Percentiles rank a stretch among this genome's conserved stretches.
Evolutionary conservation across 768 basidiomycete species (phyloP).

Genomic region (Pisolithus marmoratus): DNA sequence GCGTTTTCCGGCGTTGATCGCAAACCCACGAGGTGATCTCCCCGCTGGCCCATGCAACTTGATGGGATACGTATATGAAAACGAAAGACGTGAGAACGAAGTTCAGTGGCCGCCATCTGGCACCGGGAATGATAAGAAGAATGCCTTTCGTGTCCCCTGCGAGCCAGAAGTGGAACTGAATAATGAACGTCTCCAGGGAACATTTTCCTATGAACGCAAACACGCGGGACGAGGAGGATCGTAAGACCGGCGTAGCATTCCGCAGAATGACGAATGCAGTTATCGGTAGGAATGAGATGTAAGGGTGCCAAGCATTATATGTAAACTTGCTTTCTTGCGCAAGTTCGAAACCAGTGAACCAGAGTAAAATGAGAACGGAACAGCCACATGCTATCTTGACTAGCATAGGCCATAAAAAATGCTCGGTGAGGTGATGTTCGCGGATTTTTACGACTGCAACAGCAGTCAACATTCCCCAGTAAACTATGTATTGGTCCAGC

Average conservation of each 20-base stretch:
- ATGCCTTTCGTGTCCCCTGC: constrained; percentile 81
- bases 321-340: constrained; percentile 70
- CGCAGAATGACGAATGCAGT: constrained; percentile 69
- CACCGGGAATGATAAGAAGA: constrained; percentile 72
- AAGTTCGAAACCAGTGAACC: constrained; percentile 85
- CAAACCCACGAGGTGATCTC: constrained; percentile 62
- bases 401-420: constrained; percentile 55
- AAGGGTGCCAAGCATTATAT: constrained; percentile 85
- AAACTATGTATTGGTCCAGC: constrained; percentile 87
- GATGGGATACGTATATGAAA: constrained; percentile 78
- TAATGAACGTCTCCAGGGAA: constrained; percentile 87
- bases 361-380: constrained; percentile 52
- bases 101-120: constrained; percentile 69
- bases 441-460: constrained; percentile 70
- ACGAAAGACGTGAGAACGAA: constrained; percentile 67
- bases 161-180: constrained; percentile 86
- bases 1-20: constrained; percentile 23
- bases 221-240: constrained; percentile 59
- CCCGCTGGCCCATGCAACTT: constrained; percentile 69
- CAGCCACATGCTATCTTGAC: constrained; percentile 43
- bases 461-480: constrained; percentile 78
- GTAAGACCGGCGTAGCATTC: constrained; percentile 65
- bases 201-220: constrained; percentile 84
- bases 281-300: constrained; percentile 77
- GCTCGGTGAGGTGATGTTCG: constrained; percentile 64